Percentiles rank a stretch among this genome's conserved stretches.
Evolutionary conservation across 2,329 filamentous ascomycete species (phyloP).

Genomic region (Penicillium aurantiogriseum): DNA sequence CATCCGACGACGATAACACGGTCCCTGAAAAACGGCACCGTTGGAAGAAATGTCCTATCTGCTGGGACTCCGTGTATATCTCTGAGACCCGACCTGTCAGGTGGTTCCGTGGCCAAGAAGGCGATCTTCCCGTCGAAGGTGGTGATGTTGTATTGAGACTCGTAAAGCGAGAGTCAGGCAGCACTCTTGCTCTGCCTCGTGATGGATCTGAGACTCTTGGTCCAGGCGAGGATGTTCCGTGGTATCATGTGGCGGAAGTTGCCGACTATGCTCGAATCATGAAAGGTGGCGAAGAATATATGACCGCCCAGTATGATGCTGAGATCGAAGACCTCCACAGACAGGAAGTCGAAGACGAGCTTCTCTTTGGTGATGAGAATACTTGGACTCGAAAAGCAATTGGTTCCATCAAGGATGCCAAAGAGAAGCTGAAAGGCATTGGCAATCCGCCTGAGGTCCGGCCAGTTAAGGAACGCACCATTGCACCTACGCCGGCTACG

Average conservation of each 20-base stretch:
- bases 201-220: slow-evolving; percentile 72
- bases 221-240: slow-evolving; percentile 76
- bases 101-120: slow-evolving; percentile 88
- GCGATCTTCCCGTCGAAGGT: slow-evolving; percentile 73
- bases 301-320: slow-evolving; percentile 73
- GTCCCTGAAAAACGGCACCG: slow-evolving; percentile 66
- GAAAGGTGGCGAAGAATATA: slow-evolving; percentile 88
- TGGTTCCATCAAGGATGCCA: slow-evolving; percentile 68
- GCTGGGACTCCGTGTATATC: slow-evolving; percentile 90
- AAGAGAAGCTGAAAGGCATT: slow-evolving; percentile 69
- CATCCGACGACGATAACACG: slow-evolving; percentile 68
- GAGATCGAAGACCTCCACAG: slow-evolving; percentile 72
- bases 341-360: slow-evolving; percentile 84
- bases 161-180: slow-evolving; percentile 75
- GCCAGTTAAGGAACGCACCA: slow-evolving; percentile 49
- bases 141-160: slow-evolving; percentile 86
- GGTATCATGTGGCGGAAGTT: slow-evolving; percentile 92
- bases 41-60: slow-evolving; percentile 96
- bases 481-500: slow-evolving; percentile 40
- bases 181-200: slow-evolving; percentile 81
- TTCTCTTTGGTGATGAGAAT: slow-evolving; percentile 88
- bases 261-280: slow-evolving; percentile 93
- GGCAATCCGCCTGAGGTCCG: slow-evolving; percentile 60
- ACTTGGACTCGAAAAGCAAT: slow-evolving; percentile 89
- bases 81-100: slow-evolving; percentile 84